Evolutionary conservation across 2,329 filamentous ascomycete genomes (phyloP), one percentile per base, ranked within the genome.

Genomic region (Curvularia eragrostidis): DNA sequence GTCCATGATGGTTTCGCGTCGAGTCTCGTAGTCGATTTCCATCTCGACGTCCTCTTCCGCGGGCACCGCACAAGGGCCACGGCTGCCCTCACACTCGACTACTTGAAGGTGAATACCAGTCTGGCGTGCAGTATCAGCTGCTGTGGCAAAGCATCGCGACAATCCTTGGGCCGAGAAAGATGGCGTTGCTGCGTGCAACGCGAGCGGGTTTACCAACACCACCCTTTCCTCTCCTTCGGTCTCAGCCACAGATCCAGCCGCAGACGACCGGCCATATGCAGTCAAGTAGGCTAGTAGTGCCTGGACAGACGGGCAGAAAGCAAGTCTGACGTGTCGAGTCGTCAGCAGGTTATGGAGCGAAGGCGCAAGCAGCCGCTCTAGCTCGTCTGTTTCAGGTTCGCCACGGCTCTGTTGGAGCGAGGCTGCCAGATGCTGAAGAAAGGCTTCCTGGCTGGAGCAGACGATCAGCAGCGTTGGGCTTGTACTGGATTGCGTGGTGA

Each of bases 141-240:
- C 75, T 0, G 80, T 77, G 1, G 89, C 83, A n/a, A 87, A 80
- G 1, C 87, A 88, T 56, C 82, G 82, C 19, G 85, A 82, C 12
- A 93, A 73, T 0, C 90, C 91, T 75, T 93, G 90, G 0, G 87
- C 89, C 49, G 89, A 92, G 85, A 89, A 93, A 58, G 91, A 88
- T 61, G 87, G 87, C 0, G 88, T 90, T 52, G 85, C 82, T 23
- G 85, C 83, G 72, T 93, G 91, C 41, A 90, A 74, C 19, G 83
- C 79, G 15, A 93, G 69, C 41, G 90, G 81, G 49, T 89, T 87
- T 65, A 91, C 89, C 1, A 90, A 76, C 1, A 91, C 73, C 3
- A 92, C 82, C 72, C 62, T 66, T 48, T 66, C 53, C 18, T 48
- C 48, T 15, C 53, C 46, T 46, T 54, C 51, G 47, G 49, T 52